Evolutionary conservation across 2,329 filamentous ascomycete genomes (phyloP).

Genomic region (Claviceps sorghi): DNA sequence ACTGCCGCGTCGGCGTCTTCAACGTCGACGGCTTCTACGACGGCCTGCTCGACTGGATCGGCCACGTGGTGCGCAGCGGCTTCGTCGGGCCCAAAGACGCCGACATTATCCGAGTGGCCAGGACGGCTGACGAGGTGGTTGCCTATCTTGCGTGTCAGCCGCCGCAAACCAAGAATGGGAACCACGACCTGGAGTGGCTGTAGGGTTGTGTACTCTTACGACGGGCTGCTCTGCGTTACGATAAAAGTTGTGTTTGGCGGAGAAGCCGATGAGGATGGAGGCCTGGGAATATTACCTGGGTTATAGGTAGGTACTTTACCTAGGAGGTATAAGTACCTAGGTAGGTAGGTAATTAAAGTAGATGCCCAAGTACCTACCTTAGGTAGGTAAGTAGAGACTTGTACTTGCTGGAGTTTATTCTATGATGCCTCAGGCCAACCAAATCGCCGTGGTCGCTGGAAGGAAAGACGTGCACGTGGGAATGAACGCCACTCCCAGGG

Average conservation of each 20-base stretch:
- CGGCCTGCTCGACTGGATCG: conserved; percentile 67
- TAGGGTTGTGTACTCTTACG: background rate
- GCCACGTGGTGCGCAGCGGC: conserved; percentile 54
- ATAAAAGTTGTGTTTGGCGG: too few relatives aligned
- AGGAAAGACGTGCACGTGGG: too few relatives aligned
- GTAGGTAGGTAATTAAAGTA: too few relatives aligned
- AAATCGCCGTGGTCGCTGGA: too few relatives aligned
- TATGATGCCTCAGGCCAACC: too few relatives aligned
- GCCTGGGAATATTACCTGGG: too few relatives aligned
- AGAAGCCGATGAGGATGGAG: too few relatives aligned
- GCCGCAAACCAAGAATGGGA: background rate
- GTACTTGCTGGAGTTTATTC: too few relatives aligned
- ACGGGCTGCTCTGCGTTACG: background rate
- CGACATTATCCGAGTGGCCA: background rate
- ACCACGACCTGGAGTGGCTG: background rate
- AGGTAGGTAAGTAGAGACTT: too few relatives aligned
- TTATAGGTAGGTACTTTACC: too few relatives aligned
- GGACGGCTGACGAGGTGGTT: background rate
- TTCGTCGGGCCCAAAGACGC: conserved; percentile 41
- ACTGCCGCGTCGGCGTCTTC: conserved; percentile 57
- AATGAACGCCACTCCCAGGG: background rate
- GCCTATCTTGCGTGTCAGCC: background rate
- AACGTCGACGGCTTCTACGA: conserved; percentile 88
- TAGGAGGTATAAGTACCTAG: too few relatives aligned
- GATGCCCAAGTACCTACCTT: too few relatives aligned